Percentiles rank a stretch among this genome's conserved stretches.
phyloP scores from a whole-genome alignment of 371 early-diverging fungal species.

The Gilbertella persicaria region DNA sequence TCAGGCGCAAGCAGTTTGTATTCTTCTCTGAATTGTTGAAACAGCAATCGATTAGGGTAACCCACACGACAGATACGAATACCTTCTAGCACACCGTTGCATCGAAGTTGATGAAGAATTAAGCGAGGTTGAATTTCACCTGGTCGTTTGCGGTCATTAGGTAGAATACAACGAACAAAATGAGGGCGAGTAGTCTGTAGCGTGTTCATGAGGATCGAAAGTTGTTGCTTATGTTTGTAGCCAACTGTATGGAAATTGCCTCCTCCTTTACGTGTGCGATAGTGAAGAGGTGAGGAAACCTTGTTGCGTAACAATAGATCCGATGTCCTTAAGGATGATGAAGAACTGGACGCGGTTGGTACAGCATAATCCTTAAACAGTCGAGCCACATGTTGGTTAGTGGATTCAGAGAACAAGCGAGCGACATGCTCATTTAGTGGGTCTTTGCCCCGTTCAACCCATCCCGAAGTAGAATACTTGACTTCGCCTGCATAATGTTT shows the following conservation, averaged over 20 bases:
- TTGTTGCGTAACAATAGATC: not conserved
- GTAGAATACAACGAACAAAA: constrained; percentile 99
- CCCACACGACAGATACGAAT: constrained; percentile 99
- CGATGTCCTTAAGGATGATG: not conserved
- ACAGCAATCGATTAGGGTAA: constrained; percentile 94
- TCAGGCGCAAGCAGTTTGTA: constrained; percentile 91
- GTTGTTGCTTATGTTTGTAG: constrained; percentile 96
- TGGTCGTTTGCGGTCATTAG: constrained; percentile 94
- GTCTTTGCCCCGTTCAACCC: constrained; percentile 99
- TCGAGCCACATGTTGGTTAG: constrained; percentile 74
- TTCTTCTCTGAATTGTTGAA: constrained; percentile 94
- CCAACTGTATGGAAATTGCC: constrained; percentile 97
- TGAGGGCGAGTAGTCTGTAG: constrained; percentile 95
- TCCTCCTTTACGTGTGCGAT: constrained; percentile 41
- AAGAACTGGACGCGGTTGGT: not conserved
- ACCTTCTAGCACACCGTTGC: constrained; percentile 99
- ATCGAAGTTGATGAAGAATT: constrained; percentile 96
- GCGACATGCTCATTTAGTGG: constrained; percentile 98
- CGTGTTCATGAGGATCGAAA: constrained; percentile 88
- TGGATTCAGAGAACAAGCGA: constrained; percentile 81
- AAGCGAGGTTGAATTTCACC: constrained; percentile 81
- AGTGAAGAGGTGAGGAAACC: not conserved
- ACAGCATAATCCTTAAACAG: constrained; percentile 79
- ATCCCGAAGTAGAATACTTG: constrained; percentile 93
- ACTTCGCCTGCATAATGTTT: constrained; percentile 99